Conservation (phyloP, 306 rosid genomes). For the Lablab purpureus region DNA sequence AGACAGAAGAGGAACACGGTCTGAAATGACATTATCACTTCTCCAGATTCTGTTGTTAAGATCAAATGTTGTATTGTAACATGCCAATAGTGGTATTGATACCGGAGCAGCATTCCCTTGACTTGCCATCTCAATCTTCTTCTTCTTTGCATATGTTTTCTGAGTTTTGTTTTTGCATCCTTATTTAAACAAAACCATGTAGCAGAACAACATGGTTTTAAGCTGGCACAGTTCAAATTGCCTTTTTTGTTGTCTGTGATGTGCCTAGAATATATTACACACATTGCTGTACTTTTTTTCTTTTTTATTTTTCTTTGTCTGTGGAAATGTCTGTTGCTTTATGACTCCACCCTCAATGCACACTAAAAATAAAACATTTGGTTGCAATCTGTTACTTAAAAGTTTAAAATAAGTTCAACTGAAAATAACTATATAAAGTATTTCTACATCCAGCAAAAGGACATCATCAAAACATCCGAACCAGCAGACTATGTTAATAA, state of each 20-base stretch:
- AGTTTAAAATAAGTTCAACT: background rate
- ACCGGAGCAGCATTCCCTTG: too few species aligned
- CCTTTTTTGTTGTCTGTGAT: background rate
- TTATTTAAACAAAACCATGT: background rate
- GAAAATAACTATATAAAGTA: background rate
- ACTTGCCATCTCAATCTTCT: background rate
- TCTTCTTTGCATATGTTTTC: background rate
- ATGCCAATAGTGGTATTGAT: background rate
- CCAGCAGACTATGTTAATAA: too few species aligned
- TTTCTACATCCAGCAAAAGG: background rate
- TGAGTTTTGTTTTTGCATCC: background rate
- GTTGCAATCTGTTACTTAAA: background rate
- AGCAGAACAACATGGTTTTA: background rate
- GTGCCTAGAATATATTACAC: background rate
- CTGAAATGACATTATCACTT: background rate
- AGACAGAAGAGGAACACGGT: constrained; percentile 35
- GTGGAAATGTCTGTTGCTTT: background rate
- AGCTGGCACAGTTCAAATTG: constrained; percentile 12
- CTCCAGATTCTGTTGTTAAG: constrained; percentile 38
- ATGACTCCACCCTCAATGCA: background rate
- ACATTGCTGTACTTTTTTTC: background rate
- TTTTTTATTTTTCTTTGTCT: background rate
- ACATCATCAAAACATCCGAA: background rate
- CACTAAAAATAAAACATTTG: constrained; percentile 11
- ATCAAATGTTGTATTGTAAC: constrained; percentile 12